phyloP scores from a whole-genome alignment of 2,329 filamentous ascomycete genomes.

The Trichoderma sp. region DNA sequence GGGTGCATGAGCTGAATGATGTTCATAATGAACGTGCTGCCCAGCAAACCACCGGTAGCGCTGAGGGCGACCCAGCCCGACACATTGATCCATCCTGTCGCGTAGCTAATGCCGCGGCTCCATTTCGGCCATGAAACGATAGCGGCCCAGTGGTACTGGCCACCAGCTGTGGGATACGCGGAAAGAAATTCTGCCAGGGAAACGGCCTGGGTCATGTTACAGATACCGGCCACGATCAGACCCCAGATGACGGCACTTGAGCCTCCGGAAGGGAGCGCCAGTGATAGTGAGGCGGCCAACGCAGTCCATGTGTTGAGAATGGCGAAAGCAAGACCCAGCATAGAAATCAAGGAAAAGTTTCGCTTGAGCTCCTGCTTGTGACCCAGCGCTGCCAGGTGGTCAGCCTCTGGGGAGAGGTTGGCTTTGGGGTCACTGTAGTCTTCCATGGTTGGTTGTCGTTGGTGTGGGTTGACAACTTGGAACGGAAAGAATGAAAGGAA shows the following conservation, averaged over 20 bases:
- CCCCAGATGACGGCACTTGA: constrained; percentile 76
- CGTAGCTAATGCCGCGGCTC: constrained; percentile 67
- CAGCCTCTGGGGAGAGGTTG: constrained; percentile 40
- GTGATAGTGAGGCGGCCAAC: constrained; percentile 50
- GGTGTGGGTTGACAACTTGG: constrained; percentile 6
- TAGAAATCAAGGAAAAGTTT: constrained; percentile 54
- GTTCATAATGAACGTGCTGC: constrained; percentile 67
- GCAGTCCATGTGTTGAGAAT: constrained; percentile 58
- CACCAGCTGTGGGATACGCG: constrained; percentile 63
- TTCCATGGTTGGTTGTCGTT: constrained; percentile 27
- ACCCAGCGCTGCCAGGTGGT: constrained; percentile 49
- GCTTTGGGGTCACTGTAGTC: constrained; percentile 17
- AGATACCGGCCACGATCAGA: constrained; percentile 62
- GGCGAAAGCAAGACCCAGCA: constrained; percentile 54
- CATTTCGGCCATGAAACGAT: constrained; percentile 63
- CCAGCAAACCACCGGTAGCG: constrained; percentile 69
- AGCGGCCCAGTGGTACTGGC: constrained; percentile 75
- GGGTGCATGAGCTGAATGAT: constrained; percentile 65
- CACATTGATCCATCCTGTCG: constrained; percentile 74
- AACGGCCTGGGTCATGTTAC: constrained; percentile 70
- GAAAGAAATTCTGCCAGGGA: constrained; percentile 73
- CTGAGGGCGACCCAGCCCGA: constrained; percentile 73
- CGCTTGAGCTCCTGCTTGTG: constrained; percentile 55
- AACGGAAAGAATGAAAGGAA: neutral
- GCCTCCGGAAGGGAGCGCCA: constrained; percentile 69